Percentiles rank a stretch among this genome's conserved stretches.
Evolutionary conservation across 305 asterid genomes (phyloP).

Genomic region (Fraxinus sp.): DNA sequence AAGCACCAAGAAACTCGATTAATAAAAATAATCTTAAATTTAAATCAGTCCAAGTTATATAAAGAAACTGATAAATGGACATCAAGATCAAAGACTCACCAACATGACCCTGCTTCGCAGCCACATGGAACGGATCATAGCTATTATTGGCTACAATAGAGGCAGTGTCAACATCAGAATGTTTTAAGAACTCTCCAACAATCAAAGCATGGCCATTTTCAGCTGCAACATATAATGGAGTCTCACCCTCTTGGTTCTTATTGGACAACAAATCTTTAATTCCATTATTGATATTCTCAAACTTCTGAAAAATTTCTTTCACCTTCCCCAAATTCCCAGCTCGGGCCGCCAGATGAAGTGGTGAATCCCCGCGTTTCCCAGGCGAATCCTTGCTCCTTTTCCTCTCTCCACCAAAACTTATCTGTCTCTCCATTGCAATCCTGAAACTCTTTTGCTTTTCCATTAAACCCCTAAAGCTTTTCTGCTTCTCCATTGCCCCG

Average conservation of each 20-base stretch:
- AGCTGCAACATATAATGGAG: constrained; percentile 42
- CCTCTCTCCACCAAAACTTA: constrained; percentile 3
- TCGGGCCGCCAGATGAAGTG: constrained; percentile 41
- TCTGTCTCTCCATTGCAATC: constrained; percentile 49
- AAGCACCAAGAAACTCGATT: not conserved
- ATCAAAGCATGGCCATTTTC: constrained; percentile 41
- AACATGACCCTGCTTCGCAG: constrained; percentile 44
- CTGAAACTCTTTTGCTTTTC: constrained; percentile 51
- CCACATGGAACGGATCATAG: constrained; percentile 49
- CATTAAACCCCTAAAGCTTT: constrained; percentile 31
- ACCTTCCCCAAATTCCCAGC: constrained; percentile 40
- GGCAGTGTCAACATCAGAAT: constrained; percentile 42
- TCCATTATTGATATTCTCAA: constrained; percentile 21
- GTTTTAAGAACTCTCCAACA: constrained; percentile 43
- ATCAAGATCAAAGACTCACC: constrained; percentile 30
- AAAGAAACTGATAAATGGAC: not conserved
- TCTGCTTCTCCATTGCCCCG: constrained; percentile 39
- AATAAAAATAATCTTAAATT: not conserved
- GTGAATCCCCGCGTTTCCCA: constrained; percentile 44
- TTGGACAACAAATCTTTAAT: constrained; percentile 39
- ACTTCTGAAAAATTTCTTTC: constrained; percentile 34
- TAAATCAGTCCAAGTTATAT: not conserved
- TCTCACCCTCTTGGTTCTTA: constrained; percentile 51
- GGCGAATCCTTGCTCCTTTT: constrained; percentile 44
- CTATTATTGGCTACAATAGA: constrained; percentile 41